Evolutionary conservation across 345 rosid genomes (phyloP), one percentile per base, ranked within the genome.

Genomic region (Trapa incisa): DNA sequence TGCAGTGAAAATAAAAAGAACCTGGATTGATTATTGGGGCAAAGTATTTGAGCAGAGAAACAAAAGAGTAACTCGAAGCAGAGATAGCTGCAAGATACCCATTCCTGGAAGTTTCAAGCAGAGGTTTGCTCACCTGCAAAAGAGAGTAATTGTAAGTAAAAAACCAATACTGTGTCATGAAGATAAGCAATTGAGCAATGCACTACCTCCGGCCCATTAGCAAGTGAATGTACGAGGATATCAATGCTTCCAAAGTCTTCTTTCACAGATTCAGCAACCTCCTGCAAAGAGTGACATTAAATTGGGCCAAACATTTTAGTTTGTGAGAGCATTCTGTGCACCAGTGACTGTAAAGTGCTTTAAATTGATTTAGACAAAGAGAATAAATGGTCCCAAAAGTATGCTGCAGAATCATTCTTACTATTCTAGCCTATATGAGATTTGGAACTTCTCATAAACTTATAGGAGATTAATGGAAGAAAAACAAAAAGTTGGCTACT

Each of bases 191-290:
- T 35, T 9, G 64, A 43, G 45, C 65, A 29, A 61, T n/a, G 39
- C 57, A 39, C 32, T 13, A 87, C 89, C 93, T 87, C 88, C 2
- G 88, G 86, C 22, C 89, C 89, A 76, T 87, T 85, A 47, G 85
- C 93, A 75, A 87, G 85, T 36, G 89, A 87, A 72, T 83, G 88
- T 75, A 87, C 83, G 63, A 87, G 85, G 75, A 83, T 83, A 71
- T 83, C 89, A 54, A 85, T 80, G 71, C 80, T 80, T 67, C 93
- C 93, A 78, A 83, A 87, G 78, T 85, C 89, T 70, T 80, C 76
- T 62, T 85, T 82, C 41, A 87, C 86, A 50, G 78, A 74, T 71
- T 87, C 89, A 61, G 78, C 85, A 65, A 74, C 79, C 70, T 85
- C 89, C 88, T 87, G 80, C 37, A 43, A 73, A 62, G 50, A 37